Base-by-base conservation (phyloP, 2,329 filamentous ascomycete species). In the Biscogniauxia marginata region DNA sequence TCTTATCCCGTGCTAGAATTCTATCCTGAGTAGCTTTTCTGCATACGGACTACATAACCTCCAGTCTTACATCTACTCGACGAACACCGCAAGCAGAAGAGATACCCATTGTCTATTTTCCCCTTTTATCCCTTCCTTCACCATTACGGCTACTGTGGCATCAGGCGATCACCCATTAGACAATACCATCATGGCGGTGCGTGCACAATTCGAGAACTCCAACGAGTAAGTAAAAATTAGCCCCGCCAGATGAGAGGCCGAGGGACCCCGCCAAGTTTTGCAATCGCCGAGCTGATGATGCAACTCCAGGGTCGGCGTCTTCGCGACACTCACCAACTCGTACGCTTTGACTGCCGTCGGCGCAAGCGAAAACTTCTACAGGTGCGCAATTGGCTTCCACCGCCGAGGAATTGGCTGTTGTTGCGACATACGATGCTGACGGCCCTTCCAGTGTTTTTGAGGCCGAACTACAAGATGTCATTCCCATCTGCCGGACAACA, bases 281-380 rank as follows among this genome's bases (percentile, higher is more conserved):
- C 50, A 53, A 53, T 46, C 50, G n/a, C n/a, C 52, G 53, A 52
- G 44, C 51, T 64, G 44, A 65, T 57, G 46, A 61, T 53, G 58
- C 23, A 46, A 52, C 46, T 50, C 39, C 70, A 97, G 93, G 79
- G 90, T 99, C 73, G 95, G 95, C 74, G 95, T 98, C 72, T 99
- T 99, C 77, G 79, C 93, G 59, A 96, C 91, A 60, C 89, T 99
- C 73, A 99, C 95, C 67, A 99, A 99, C 79, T 93, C 91, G 58
- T 99, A 96, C 77, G 92, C 93, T 67, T 84, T 99, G 69, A 91
- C 97, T 67, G 93, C 93, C 63, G 86, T 96, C 65, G 95, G 95
- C 71, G 93, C 91, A 68, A 96, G 91, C 71, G 93, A 97, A 82
- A 98, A 98, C 84, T 99, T 99, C 78, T 98, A 98, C 86, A 93